A percentile compares a stretch with the other conserved stretches of the same genome.
Evolutionary conservation across 2,329 filamentous ascomycete genomes (phyloP).

Genomic region (Leptodontidium sp.): DNA sequence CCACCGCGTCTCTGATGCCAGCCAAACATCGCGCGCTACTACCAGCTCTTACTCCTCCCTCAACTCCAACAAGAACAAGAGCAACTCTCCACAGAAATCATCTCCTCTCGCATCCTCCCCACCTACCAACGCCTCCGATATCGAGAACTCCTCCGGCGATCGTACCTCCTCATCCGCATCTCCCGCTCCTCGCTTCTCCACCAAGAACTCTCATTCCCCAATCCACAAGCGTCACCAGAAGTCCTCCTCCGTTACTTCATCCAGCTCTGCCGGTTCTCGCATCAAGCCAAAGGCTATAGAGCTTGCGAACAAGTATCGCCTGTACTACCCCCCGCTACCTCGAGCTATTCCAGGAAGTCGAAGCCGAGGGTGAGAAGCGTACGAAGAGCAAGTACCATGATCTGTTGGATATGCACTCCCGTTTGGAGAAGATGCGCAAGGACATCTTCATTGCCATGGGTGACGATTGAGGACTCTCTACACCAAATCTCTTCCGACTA

Average conservation of each 20-base stretch:
- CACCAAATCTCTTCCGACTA: not conserved
- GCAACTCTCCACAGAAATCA: slow-evolving; percentile 67
- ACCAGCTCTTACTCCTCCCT: slow-evolving; percentile 52
- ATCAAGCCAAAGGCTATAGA: slow-evolving; percentile 58
- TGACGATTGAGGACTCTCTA: slow-evolving; percentile 19
- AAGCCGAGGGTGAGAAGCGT: slow-evolving; percentile 52
- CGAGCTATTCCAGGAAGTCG: slow-evolving; percentile 63
- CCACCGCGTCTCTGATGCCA: slow-evolving; percentile 58
- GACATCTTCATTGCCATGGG: slow-evolving; percentile 54
- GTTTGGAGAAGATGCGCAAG: slow-evolving; percentile 64
- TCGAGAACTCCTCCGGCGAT: slow-evolving; percentile 53
- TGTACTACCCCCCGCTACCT: slow-evolving; percentile 64
- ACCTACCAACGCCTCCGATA: slow-evolving; percentile 70
- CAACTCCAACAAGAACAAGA: slow-evolving; percentile 48
- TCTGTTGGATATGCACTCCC: slow-evolving; percentile 62
- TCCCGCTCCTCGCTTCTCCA: slow-evolving; percentile 31
- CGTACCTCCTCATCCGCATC: slow-evolving; percentile 43
- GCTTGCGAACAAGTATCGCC: slow-evolving; percentile 64
- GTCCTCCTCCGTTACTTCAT: slow-evolving; percentile 44
- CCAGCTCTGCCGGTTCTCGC: slow-evolving; percentile 37
- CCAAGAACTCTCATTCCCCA: slow-evolving; percentile 41
- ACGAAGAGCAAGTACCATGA: slow-evolving; percentile 60
- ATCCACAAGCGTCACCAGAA: slow-evolving; percentile 46
- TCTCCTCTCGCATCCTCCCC: slow-evolving; percentile 72
- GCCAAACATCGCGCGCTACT: slow-evolving; percentile 54